Evolutionary conservation across 1,284 basidiomycete genomes (phyloP).

Genomic region (Afroboletus lepidellus): DNA sequence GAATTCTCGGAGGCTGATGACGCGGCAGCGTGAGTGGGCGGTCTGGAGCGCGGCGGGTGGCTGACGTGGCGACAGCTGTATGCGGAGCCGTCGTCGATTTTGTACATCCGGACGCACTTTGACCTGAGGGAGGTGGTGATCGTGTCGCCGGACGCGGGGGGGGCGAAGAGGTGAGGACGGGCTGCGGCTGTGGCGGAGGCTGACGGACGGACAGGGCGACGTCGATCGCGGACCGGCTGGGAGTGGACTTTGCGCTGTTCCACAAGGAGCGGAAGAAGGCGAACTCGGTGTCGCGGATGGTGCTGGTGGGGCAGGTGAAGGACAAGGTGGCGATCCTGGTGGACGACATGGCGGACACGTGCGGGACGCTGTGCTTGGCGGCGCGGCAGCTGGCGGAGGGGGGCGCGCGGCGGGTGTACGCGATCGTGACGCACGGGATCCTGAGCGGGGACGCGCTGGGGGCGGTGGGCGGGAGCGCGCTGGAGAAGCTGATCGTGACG

Average conservation of each 20-base stretch:
- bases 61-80: conserved; percentile 69
- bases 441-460: conserved; percentile 86
- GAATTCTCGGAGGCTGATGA: conserved; percentile 21
- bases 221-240: conserved; percentile 94
- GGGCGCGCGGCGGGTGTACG: conserved; percentile 85
- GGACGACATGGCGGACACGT: conserved; percentile 99
- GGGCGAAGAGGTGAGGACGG: conserved; percentile 84
- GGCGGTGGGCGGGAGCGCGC: conserved; percentile 67
- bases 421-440: conserved; percentile 97
- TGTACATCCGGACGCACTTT: conserved; percentile 94
- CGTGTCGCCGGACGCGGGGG: conserved; percentile 98
- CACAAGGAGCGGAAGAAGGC: conserved; percentile 99
- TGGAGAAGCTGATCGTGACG: conserved; percentile 97
- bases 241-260: conserved; percentile 98
- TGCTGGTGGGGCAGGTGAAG: conserved; percentile 92
- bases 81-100: conserved; percentile 94
- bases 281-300: conserved; percentile 98
- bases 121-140: conserved; percentile 89
- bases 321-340: conserved; percentile 97
- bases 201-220: conserved; percentile 69
- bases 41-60: conserved; percentile 14
- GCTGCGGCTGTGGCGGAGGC: neutral
- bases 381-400: conserved; percentile 88
- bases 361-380: conserved; percentile 94
- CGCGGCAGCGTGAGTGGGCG: conserved; percentile 47